Evolutionary conservation across 2,329 filamentous ascomycete genomes (phyloP).

Genomic region (Nemania sp.): DNA sequence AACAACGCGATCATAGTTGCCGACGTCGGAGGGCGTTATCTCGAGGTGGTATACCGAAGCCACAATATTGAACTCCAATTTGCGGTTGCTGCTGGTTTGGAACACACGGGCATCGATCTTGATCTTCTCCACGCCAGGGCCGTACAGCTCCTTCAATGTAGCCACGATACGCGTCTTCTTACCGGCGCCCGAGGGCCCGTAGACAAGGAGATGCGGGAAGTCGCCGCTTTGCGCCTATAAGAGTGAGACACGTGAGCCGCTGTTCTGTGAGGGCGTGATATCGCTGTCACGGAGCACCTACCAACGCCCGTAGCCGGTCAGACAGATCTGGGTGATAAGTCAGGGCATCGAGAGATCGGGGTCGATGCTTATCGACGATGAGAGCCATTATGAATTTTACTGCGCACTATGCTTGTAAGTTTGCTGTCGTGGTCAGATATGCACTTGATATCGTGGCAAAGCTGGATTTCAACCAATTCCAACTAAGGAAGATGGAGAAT

Average conservation of each 20-base stretch:
- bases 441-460: not conserved
- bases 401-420: slow-evolving; percentile 23
- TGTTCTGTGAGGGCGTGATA: not conserved
- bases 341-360: slow-evolving; percentile 73
- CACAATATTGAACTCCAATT: slow-evolving; percentile 99
- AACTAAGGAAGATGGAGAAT: not conserved
- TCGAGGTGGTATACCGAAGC: slow-evolving; percentile 97
- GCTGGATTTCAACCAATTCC: not conserved
- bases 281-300: slow-evolving; percentile 47
- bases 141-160: slow-evolving; percentile 92
- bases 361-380: slow-evolving; percentile 73
- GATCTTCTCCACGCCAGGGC: slow-evolving; percentile 98
- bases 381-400: no score
- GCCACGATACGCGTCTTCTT: slow-evolving; percentile 98
- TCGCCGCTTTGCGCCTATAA: slow-evolving; percentile 89
- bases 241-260: slow-evolving; percentile 11
- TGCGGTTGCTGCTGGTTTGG: slow-evolving; percentile 92
- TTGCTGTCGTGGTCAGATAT: no score
- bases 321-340: slow-evolving; percentile 91
- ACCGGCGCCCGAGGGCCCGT: slow-evolving; percentile 92
- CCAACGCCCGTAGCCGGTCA: slow-evolving; percentile 80
- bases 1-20: slow-evolving; percentile 93
- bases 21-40: slow-evolving; percentile 96
- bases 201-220: slow-evolving; percentile 96
- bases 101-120: slow-evolving; percentile 98